Percentiles rank a stretch among this genome's conserved stretches.
These are phyloP conservation scores for Wickerhamomyces chambardii DNA, from an alignment of 805 yeast species.

Conservation along the genomic window DNA sequence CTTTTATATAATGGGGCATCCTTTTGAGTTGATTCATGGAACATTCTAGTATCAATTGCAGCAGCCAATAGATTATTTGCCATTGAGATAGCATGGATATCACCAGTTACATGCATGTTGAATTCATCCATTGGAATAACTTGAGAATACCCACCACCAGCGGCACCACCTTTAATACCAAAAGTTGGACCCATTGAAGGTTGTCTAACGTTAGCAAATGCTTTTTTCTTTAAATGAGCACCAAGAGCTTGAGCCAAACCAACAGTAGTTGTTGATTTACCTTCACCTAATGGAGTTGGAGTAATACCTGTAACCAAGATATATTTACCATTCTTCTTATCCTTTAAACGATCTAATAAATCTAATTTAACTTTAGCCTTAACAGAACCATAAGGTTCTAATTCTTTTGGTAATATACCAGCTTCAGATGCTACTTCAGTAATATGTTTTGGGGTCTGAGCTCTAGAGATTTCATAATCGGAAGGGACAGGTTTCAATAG, in stretches of 20 bases:
- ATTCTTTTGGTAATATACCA: conserved; percentile 56
- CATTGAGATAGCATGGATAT: conserved; percentile 76
- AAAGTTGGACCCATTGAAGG: conserved; percentile 88
- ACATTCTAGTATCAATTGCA: conserved; percentile 80
- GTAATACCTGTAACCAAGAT: conserved; percentile 78
- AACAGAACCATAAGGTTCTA: conserved; percentile 68
- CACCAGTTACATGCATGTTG: conserved; percentile 82
- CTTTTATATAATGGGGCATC: conserved; percentile 68
- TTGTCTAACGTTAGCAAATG: conserved; percentile 77
- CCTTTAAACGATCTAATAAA: conserved; percentile 51
- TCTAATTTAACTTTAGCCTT: conserved; percentile 70
- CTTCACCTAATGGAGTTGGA: conserved; percentile 83
- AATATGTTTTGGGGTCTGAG: conserved; percentile 65
- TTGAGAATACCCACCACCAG: conserved; percentile 85
- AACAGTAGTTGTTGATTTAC: conserved; percentile 78
- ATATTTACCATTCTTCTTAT: conserved; percentile 59
- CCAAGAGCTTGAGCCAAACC: conserved; percentile 78
- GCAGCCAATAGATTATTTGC: conserved; percentile 79
- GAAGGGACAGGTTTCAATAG: conserved; percentile 68
- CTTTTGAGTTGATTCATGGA: conserved; percentile 72
- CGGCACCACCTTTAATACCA: conserved; percentile 88
- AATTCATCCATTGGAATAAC: conserved; percentile 87
- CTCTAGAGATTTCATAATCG: conserved; percentile 70
- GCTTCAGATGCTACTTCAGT: conserved; percentile 61
- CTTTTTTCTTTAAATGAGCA: conserved; percentile 60